Conservation (phyloP, 108 stramenopile genomes). For the Cyclostephanos invisitatus region DNA sequence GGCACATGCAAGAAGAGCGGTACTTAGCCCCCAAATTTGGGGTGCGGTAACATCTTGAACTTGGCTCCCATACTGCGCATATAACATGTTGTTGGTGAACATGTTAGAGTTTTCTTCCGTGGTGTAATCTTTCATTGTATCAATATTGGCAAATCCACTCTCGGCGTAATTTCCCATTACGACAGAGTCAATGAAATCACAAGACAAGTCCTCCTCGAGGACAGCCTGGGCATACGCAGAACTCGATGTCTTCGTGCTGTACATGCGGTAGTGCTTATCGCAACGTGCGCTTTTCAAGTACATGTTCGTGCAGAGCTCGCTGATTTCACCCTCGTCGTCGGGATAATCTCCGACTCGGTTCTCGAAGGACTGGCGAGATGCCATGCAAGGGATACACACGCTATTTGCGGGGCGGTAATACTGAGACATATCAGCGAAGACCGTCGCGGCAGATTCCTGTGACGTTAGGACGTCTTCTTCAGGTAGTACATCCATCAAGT, state of each 20-base stretch:
- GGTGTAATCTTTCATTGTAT: slow-evolving; percentile 5
- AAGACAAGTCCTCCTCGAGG: slow-evolving; percentile 47
- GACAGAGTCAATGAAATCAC: slow-evolving; percentile 69
- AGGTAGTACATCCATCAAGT: background rate
- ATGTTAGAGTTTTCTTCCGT: background rate
- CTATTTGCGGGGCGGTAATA: background rate
- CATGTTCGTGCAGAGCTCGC: slow-evolving; percentile 61
- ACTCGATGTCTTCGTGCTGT: slow-evolving; percentile 26
- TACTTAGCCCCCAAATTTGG: slow-evolving; percentile 27
- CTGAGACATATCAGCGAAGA: background rate
- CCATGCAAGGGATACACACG: background rate
- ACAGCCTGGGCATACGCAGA: slow-evolving; percentile 19
- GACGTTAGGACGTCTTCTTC: background rate
- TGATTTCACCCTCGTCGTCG: slow-evolving; percentile 31
- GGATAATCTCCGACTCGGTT: slow-evolving; percentile 21
- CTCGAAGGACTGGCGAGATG: background rate
- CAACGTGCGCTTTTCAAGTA: slow-evolving; percentile 73
- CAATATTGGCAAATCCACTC: slow-evolving; percentile 56
- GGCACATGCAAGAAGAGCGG: slow-evolving; percentile 17
- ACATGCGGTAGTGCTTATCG: slow-evolving; percentile 56
- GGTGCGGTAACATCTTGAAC: slow-evolving; percentile 8
- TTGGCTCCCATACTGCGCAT: background rate
- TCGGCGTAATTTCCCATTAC: slow-evolving; percentile 71
- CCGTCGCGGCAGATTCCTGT: background rate
- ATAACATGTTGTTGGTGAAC: slow-evolving; percentile 5